Conservation (phyloP, 768 basidiomycete genomes). For the Rhodocollybia butyracea region DNA sequence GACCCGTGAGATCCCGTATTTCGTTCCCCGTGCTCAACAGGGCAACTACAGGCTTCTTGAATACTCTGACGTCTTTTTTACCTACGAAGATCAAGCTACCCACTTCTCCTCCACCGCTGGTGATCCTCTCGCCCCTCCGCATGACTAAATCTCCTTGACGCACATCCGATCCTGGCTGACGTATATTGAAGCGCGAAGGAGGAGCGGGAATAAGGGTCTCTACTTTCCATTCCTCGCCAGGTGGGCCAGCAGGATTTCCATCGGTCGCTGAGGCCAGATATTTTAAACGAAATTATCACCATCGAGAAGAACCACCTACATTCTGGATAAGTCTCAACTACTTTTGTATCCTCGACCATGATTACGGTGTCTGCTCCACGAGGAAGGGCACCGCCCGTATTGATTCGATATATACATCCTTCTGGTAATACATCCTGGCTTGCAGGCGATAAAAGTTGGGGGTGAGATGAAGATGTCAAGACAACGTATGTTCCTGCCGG, state of each 20-base stretch:
- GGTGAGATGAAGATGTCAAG: constrained; percentile 53
- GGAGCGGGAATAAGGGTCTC: constrained; percentile 62
- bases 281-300: not conserved
- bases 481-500: constrained; percentile 66
- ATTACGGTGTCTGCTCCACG: constrained; percentile 73
- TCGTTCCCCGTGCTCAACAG: constrained; percentile 88
- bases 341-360: constrained; percentile 90
- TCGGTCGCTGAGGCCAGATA: constrained; percentile 11
- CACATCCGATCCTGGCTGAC: constrained; percentile 74
- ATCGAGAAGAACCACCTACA: not conserved
- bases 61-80: constrained; percentile 63
- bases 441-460: constrained; percentile 32
- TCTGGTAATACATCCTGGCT: constrained; percentile 47
- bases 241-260: constrained; percentile 11
- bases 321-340: constrained; percentile 51
- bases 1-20: constrained; percentile 51
- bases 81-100: constrained; percentile 83
- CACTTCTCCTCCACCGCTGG: constrained; percentile 73
- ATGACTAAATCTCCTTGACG: constrained; percentile 64
- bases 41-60: constrained; percentile 72
- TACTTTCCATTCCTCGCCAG: constrained; percentile 67
- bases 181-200: constrained; percentile 65
- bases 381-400: constrained; percentile 84
- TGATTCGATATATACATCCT: constrained; percentile 68
- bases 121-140: constrained; percentile 56